Conservation (phyloP, 1,139 yeast genomes). For the Suhomyces chickasaworum region DNA sequence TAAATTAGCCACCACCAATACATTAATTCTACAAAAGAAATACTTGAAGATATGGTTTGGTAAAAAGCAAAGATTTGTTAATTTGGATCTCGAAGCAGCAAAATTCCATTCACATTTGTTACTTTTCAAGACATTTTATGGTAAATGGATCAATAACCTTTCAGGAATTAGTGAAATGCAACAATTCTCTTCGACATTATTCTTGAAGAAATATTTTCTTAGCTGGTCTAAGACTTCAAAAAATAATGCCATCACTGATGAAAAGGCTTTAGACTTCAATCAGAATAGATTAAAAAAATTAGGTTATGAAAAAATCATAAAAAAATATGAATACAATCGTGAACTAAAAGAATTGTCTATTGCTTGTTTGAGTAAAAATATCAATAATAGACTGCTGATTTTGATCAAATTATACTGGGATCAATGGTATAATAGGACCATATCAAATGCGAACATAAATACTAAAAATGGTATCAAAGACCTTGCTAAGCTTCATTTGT, state of each 20-base stretch:
- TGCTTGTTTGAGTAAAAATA: not conserved
- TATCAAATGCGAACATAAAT: not conserved
- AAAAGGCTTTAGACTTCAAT: not conserved
- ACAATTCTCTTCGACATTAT: not conserved
- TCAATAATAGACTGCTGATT: not conserved
- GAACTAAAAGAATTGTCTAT: not conserved
- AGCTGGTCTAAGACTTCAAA: slow-evolving; percentile 7
- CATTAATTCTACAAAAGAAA: slow-evolving; percentile 1
- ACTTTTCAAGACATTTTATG: slow-evolving; percentile 2
- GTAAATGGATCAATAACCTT: not conserved
- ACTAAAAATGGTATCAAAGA: not conserved
- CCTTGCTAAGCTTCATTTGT: slow-evolving; percentile 12
- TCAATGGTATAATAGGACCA: slow-evolving; percentile 4
- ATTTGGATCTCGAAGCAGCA: slow-evolving; percentile 18
- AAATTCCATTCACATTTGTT: slow-evolving; percentile 11
- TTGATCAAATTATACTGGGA: slow-evolving; percentile 2
- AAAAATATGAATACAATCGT: not conserved
- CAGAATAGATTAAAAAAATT: not conserved
- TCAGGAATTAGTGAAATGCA: not conserved
- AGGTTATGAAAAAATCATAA: not conserved
- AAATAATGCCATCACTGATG: not conserved
- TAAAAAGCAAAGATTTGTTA: slow-evolving; percentile 13
- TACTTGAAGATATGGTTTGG: slow-evolving; percentile 21
- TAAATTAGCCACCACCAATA: not conserved
- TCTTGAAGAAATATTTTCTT: slow-evolving; percentile 5